Conservation (phyloP, 75 land plant genomes). For the Picea sitchensis region DNA sequence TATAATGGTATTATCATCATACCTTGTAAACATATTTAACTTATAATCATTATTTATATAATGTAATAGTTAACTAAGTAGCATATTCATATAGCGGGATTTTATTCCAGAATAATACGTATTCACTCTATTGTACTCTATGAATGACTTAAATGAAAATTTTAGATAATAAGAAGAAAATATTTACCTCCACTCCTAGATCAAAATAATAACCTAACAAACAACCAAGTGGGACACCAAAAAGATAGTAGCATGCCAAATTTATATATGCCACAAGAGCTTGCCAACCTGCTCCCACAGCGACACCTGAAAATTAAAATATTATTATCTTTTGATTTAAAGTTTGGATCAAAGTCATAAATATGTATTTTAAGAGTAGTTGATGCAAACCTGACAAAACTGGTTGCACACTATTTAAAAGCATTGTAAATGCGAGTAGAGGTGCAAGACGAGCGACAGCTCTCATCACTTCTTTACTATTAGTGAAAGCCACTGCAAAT, state of each 20-base stretch:
- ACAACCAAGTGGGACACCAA: slow-evolving; percentile 15
- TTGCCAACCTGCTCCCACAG: slow-evolving; percentile 20
- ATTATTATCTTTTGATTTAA: too few species aligned
- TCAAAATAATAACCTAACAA: slow-evolving; percentile 3
- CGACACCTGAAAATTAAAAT: slow-evolving; percentile 10
- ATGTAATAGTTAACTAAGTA: not conserved
- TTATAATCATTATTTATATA: not conserved
- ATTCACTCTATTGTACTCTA: too few species aligned
- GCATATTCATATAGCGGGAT: too few species aligned
- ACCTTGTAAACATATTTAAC: too few species aligned
- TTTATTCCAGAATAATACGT: too few species aligned
- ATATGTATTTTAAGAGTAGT: too few species aligned
- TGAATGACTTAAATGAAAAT: too few species aligned
- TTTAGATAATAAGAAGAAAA: not conserved
- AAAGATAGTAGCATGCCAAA: slow-evolving; percentile 17
- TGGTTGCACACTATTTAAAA: slow-evolving; percentile 22
- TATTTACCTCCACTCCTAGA: slow-evolving; percentile 1
- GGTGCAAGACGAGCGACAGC: slow-evolving; percentile 10
- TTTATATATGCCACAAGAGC: slow-evolving; percentile 12
- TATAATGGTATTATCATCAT: not conserved
- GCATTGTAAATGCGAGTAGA: slow-evolving; percentile 20
- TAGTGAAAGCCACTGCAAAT: slow-evolving; percentile 20
- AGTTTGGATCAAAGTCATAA: too few species aligned
- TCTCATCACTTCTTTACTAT: slow-evolving; percentile 11
- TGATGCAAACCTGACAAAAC: slow-evolving; percentile 14